phyloP scores from a whole-genome alignment of 2,329 filamentous ascomycete genomes.

The Aurifilum marmelostoma region DNA sequence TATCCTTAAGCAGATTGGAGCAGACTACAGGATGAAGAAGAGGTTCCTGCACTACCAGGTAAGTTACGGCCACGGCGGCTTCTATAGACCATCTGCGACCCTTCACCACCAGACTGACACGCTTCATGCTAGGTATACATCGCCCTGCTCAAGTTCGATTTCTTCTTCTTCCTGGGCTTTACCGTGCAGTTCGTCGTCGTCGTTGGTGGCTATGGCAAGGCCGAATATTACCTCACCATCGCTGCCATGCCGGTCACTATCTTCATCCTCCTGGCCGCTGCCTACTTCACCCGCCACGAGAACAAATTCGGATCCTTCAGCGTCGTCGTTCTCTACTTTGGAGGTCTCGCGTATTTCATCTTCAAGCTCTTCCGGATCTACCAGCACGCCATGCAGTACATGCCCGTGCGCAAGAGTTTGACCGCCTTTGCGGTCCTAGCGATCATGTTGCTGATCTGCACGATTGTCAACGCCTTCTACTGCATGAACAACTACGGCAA shows the following conservation, averaged over 20 bases:
- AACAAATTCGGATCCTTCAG: constrained; percentile 75
- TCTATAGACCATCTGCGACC: background rate
- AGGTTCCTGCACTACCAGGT: constrained; percentile 97
- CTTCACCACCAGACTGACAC: constrained; percentile 16
- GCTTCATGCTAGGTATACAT: constrained; percentile 78
- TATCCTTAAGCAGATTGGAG: constrained; percentile 98
- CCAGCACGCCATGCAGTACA: constrained; percentile 67
- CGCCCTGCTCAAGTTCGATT: constrained; percentile 96
- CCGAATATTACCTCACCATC: constrained; percentile 85
- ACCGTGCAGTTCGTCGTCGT: constrained; percentile 97
- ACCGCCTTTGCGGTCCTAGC: constrained; percentile 95
- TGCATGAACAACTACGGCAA: constrained; percentile 91
- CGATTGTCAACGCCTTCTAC: constrained; percentile 82
- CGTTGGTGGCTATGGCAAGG: constrained; percentile 68
- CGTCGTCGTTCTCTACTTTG: constrained; percentile 85
- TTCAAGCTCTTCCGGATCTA: constrained; percentile 99
- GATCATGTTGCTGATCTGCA: constrained; percentile 83
- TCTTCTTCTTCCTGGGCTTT: constrained; percentile 99
- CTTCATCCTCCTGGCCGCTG: constrained; percentile 80
- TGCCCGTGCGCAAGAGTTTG: constrained; percentile 79
- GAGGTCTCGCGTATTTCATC: constrained; percentile 89
- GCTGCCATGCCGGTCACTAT: constrained; percentile 92
- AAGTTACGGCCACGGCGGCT: constrained; percentile 33
- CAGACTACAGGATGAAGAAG: constrained; percentile 94
- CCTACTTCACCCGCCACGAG: constrained; percentile 83